These are phyloP conservation scores for Colletotrichum sp. DNA, from an alignment of 2,329 filamentous ascomycete species.

Conservation along the genomic window DNA sequence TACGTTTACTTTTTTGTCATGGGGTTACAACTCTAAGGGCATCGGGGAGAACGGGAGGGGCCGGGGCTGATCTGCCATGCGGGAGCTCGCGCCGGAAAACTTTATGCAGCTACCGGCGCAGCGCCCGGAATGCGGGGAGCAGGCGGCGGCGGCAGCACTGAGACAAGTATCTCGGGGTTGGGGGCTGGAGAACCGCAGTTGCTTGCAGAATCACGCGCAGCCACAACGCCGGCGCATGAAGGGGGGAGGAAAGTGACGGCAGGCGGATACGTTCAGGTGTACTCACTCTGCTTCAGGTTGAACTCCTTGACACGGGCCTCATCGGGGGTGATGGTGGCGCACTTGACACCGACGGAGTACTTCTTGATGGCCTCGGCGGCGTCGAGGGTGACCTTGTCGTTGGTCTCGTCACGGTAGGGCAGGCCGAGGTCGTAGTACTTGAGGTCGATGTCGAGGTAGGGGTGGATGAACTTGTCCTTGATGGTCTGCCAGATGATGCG, in stretches of 20 bases:
- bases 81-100: not conserved
- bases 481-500: constrained; percentile 99
- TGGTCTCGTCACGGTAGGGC: constrained; percentile 92
- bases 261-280: not conserved
- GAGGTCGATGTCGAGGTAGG: constrained; percentile 95
- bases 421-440: constrained; percentile 98
- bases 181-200: not conserved
- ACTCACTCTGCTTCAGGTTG: constrained; percentile 94
- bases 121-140: constrained; percentile 1
- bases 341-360: constrained; percentile 98
- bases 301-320: constrained; percentile 97
- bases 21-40: not conserved
- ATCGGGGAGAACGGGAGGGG: not conserved
- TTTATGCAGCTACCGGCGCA: constrained; percentile 1
- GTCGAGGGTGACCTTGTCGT: constrained; percentile 94
- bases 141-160: not conserved
- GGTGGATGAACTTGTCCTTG: constrained; percentile 98
- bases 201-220: not conserved
- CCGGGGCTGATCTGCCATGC: not conserved
- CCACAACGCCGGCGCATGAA: not conserved
- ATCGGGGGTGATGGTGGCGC: constrained; percentile 98
- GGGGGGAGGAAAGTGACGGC: not conserved
- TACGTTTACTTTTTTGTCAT: not conserved
- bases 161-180: not conserved
- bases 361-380: constrained; percentile 98